Percentiles rank a stretch among this genome's conserved stretches.
phyloP scores from a whole-genome alignment of 1,284 basidiomycete genomes.

The Puccinia coronata region DNA sequence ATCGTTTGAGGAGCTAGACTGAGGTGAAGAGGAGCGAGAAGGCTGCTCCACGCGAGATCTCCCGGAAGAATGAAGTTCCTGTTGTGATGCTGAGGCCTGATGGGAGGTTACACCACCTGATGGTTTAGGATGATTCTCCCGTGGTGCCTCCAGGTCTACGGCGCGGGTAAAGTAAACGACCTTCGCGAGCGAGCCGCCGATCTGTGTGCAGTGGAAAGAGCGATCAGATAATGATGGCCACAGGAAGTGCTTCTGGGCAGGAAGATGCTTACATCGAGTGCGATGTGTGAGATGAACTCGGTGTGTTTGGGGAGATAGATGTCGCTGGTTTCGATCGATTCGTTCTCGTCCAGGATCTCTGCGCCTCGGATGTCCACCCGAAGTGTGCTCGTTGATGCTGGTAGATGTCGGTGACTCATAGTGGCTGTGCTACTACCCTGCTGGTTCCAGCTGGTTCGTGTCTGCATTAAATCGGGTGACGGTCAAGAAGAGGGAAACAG shows the following conservation, averaged over 20 bases:
- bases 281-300: constrained; percentile 61
- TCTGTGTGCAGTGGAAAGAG: constrained; percentile 63
- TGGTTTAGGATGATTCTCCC: no score
- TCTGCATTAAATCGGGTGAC: no score
- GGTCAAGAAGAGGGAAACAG: no score
- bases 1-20: neutral
- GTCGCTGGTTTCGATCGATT: constrained; percentile 60
- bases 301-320: constrained; percentile 95
- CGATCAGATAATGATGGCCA: no score
- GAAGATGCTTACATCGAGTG: constrained; percentile 73
- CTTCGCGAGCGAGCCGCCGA: constrained; percentile 95
- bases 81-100: no score
- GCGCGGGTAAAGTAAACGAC: constrained; percentile 93
- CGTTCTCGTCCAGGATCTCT: constrained; percentile 41
- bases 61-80: no score
- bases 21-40: constrained; percentile 38
- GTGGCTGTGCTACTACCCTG: neutral
- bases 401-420: constrained; percentile 27
- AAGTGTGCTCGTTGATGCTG: constrained; percentile 37
- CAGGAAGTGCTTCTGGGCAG: no score
- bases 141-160: constrained; percentile 61
- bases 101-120: no score
- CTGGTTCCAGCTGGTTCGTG: no score
- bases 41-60: no score
- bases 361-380: constrained; percentile 40